These are phyloP conservation scores for Mycena belliarum DNA, from an alignment of 768 basidiomycete genomes.

Conservation along the genomic window DNA sequence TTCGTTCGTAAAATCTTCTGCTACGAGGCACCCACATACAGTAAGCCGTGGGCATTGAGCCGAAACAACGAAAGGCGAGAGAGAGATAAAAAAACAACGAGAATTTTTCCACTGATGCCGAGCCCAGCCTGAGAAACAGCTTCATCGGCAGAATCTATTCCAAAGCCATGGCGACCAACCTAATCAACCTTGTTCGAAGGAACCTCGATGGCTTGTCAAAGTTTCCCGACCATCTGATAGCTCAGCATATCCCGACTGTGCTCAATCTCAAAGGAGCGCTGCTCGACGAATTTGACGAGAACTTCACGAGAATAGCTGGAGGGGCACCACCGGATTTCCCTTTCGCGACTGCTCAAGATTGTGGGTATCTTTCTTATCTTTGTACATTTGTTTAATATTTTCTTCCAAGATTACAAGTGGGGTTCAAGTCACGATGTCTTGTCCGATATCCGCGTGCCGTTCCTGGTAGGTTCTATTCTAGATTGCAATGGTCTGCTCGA, in stretches of 20 bases:
- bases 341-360: conserved; percentile 45
- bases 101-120: too few relatives aligned
- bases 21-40: conserved; percentile 13
- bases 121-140: conserved; percentile 50
- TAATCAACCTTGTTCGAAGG: conserved; percentile 55
- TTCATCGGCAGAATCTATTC: conserved; percentile 72
- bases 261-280: conserved; percentile 53
- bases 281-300: conserved; percentile 58
- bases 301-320: conserved; percentile 67
- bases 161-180: conserved; percentile 76
- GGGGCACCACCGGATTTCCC: conserved; percentile 62
- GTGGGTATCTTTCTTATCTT: not conserved
- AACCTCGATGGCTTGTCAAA: conserved; percentile 49
- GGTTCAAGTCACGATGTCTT: conserved; percentile 64
- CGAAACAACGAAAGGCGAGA: conserved; percentile 49
- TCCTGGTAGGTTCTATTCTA: conserved; percentile 36
- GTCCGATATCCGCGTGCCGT: conserved; percentile 64
- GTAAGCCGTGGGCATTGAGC: conserved; percentile 56
- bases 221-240: conserved; percentile 52
- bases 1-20: conserved; percentile 25
- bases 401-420: conserved; percentile 36
- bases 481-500: not conserved
- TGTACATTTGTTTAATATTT: not conserved
- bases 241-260: conserved; percentile 48
- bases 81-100: conserved; percentile 39